phyloP scores from a whole-genome alignment of 2,329 filamentous ascomycete genomes.

The Magnaporthales sp. region DNA sequence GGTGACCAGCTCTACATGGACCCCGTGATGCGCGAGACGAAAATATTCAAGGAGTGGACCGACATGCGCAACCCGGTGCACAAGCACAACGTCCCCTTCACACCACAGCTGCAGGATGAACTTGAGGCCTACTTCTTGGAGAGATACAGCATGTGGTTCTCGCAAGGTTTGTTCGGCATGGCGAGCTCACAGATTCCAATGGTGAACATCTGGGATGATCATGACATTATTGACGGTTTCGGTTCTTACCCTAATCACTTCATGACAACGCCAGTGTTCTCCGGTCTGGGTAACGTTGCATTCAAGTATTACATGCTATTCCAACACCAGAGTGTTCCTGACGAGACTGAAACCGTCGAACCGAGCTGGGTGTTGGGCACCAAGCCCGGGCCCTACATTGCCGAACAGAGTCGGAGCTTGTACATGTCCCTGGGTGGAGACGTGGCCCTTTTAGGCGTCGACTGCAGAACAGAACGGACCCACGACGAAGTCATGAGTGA shows the following conservation, averaged over 20 bases:
- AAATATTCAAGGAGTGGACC: slow-evolving; percentile 76
- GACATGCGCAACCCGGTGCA: slow-evolving; percentile 68
- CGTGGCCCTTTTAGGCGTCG: slow-evolving; percentile 75
- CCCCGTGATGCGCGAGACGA: slow-evolving; percentile 64
- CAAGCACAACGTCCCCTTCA: slow-evolving; percentile 74
- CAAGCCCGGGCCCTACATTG: slow-evolving; percentile 80
- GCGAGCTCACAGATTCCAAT: slow-evolving; percentile 93
- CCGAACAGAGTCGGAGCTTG: slow-evolving; percentile 73
- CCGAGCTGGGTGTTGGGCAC: slow-evolving; percentile 85
- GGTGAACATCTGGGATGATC: slow-evolving; percentile 97
- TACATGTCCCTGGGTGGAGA: slow-evolving; percentile 77
- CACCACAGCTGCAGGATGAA: slow-evolving; percentile 74
- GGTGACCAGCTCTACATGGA: slow-evolving; percentile 98
- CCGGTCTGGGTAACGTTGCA: slow-evolving; percentile 78
- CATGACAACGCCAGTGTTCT: slow-evolving; percentile 85
- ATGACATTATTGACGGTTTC: slow-evolving; percentile 85
- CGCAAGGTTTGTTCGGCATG: slow-evolving; percentile 86
- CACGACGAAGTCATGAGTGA: slow-evolving; percentile 72
- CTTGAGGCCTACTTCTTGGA: slow-evolving; percentile 83
- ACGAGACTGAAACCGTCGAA: slow-evolving; percentile 75
- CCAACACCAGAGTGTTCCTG: slow-evolving; percentile 81
- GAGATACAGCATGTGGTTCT: slow-evolving; percentile 91
- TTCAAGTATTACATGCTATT: slow-evolving; percentile 99
- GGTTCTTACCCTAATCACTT: slow-evolving; percentile 89
- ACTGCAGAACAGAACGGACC: slow-evolving; percentile 85